Evolutionary conservation across 441 rosid species (phyloP).

Genomic region (Monsonia emarginata): DNA sequence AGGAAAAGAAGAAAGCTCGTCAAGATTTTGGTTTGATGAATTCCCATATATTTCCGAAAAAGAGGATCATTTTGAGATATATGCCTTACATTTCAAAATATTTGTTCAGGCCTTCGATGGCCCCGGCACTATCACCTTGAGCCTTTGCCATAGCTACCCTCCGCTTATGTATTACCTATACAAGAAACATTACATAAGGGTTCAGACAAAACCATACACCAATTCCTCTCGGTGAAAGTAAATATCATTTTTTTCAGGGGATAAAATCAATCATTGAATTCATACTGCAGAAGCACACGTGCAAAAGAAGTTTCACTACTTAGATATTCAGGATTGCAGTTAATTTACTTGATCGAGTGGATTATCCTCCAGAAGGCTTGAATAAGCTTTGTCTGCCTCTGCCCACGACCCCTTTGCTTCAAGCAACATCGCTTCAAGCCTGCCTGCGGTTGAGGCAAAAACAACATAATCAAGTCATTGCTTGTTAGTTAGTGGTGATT

Average conservation of each 20-base stretch:
- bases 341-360: conserved; percentile 70
- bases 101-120: conserved; percentile 81
- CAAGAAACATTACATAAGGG: conserved; percentile 10
- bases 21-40: background rate
- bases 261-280: conserved; percentile 3
- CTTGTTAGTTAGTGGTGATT: background rate
- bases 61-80: conserved; percentile 7
- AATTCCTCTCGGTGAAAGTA: background rate
- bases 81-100: conserved; percentile 75
- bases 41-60: background rate
- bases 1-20: background rate
- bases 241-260: conserved; percentile 5
- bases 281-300: background rate
- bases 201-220: background rate
- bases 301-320: background rate
- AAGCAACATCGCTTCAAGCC: conserved; percentile 70
- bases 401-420: conserved; percentile 90
- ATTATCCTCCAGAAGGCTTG: conserved; percentile 77
- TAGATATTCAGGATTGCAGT: background rate
- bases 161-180: conserved; percentile 69
- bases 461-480: conserved; percentile 4
- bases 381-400: conserved; percentile 83
- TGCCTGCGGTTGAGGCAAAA: conserved; percentile 39
- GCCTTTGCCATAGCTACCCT: conserved; percentile 87
- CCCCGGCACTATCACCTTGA: conserved; percentile 56